Evolutionary conservation across 1,284 basidiomycete species (phyloP).

Genomic region (Tetrapyrgos nigripes): DNA sequence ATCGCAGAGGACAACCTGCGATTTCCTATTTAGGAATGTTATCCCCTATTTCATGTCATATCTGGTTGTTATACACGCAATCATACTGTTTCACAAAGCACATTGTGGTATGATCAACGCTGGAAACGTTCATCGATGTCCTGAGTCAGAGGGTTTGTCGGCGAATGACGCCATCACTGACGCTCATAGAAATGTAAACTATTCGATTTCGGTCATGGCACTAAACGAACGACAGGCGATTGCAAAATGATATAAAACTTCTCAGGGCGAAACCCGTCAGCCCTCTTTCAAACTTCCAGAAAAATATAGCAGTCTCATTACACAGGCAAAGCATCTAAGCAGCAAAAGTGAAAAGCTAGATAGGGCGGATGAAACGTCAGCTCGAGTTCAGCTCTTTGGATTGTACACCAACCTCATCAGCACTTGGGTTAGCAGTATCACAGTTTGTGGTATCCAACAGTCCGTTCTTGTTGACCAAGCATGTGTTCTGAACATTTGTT

Average conservation of each 20-base stretch:
- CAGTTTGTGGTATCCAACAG: slow-evolving; percentile 12
- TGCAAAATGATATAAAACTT: too few species aligned
- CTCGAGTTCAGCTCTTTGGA: background rate
- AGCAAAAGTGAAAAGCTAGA: background rate
- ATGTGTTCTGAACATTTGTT: slow-evolving; percentile 14
- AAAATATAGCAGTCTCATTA: background rate
- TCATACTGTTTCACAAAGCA: too few species aligned
- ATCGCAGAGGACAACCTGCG: slow-evolving; percentile 8
- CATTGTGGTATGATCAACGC: too few species aligned
- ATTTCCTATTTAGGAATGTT: background rate
- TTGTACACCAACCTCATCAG: slow-evolving; percentile 12
- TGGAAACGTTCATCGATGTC: too few species aligned
- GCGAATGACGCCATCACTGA: too few species aligned
- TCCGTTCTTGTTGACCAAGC: slow-evolving; percentile 18
- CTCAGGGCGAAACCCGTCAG: background rate
- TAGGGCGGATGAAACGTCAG: background rate
- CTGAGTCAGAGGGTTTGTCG: too few species aligned
- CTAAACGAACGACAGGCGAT: too few species aligned
- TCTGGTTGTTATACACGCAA: too few species aligned
- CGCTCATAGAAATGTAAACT: too few species aligned
- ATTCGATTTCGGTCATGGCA: too few species aligned
- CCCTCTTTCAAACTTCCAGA: background rate
- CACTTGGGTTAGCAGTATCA: slow-evolving; percentile 10
- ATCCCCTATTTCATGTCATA: background rate
- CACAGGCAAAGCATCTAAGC: background rate